Conservation (phyloP, 1,284 basidiomycete genomes). For the Melanopsichium pennsylvanicum region DNA sequence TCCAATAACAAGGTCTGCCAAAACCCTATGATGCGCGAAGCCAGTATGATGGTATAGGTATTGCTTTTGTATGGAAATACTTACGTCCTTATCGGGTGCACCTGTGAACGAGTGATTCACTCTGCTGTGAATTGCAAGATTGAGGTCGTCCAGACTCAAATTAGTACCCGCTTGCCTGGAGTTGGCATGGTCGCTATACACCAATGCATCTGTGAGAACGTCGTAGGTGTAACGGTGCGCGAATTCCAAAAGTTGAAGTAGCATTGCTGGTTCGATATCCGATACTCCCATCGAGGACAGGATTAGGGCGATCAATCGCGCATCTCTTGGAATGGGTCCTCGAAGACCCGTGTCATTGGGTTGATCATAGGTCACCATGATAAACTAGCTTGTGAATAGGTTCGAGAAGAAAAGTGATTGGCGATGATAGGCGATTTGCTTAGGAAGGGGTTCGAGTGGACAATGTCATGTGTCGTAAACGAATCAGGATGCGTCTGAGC, state of each 20-base stretch:
- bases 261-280: constrained; percentile 89
- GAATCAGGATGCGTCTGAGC: no score
- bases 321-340: constrained; percentile 76
- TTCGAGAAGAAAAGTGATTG: no score
- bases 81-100: constrained; percentile 91
- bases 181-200: constrained; percentile 89
- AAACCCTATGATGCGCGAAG: no score
- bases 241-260: constrained; percentile 94
- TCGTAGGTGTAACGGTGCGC: constrained; percentile 92
- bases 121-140: constrained; percentile 87
- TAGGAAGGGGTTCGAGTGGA: no score
- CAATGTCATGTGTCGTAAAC: no score
- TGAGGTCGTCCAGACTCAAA: constrained; percentile 84
- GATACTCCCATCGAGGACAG: constrained; percentile 92
- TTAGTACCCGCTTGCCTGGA: constrained; percentile 41
- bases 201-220: constrained; percentile 85
- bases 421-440: no score
- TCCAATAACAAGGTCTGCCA: no score
- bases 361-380: no score
- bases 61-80: constrained; percentile 56
- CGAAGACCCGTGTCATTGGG: constrained; percentile 24
- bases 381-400: no score
- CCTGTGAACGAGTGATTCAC: constrained; percentile 94
- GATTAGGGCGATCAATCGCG: constrained; percentile 88
- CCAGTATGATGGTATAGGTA: no score